Conservation (phyloP, 768 basidiomycete species). For the Myochromella boudieri region DNA sequence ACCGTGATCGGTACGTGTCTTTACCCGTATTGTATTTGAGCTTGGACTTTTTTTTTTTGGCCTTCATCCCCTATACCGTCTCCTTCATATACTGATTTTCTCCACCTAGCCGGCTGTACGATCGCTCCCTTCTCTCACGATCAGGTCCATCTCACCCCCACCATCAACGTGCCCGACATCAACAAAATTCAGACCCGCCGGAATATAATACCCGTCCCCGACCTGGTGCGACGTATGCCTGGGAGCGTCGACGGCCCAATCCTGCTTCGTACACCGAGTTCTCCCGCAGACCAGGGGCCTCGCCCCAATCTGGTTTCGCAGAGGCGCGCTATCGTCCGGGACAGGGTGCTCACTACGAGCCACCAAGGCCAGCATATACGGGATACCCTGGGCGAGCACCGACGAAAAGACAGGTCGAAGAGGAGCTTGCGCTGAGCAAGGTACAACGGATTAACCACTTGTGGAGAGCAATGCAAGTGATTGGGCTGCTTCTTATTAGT, state of each 20-base stretch:
- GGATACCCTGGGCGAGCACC: conserved; percentile 17
- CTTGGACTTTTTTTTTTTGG: too few species aligned
- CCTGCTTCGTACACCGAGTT: conserved; percentile 18
- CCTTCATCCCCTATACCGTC: neutral
- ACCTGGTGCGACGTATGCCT: conserved; percentile 31
- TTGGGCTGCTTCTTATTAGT: conserved; percentile 21
- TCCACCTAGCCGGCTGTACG: conserved; percentile 39
- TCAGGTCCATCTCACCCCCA: conserved; percentile 21
- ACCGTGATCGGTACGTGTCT: conserved; percentile 38
- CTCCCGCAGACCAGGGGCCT: conserved; percentile 10
- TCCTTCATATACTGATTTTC: neutral
- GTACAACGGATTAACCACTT: conserved; percentile 27
- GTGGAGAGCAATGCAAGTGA: conserved; percentile 28
- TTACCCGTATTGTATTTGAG: neutral
- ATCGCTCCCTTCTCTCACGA: conserved; percentile 33
- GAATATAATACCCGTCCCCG: conserved; percentile 26
- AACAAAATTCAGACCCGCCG: conserved; percentile 21
- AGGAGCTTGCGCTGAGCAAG: conserved; percentile 23
- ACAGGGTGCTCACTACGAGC: conserved; percentile 12
- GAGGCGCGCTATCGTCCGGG: conserved; percentile 4
- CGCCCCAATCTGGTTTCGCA: conserved; percentile 5
- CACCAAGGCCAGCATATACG: conserved; percentile 14
- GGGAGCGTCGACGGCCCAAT: conserved; percentile 30
- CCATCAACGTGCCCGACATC: conserved; percentile 6
- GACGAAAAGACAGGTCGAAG: conserved; percentile 23